Evolutionary conservation across 257 asterid genomes (phyloP).

Genomic region (Jacaranda mimosifolia): DNA sequence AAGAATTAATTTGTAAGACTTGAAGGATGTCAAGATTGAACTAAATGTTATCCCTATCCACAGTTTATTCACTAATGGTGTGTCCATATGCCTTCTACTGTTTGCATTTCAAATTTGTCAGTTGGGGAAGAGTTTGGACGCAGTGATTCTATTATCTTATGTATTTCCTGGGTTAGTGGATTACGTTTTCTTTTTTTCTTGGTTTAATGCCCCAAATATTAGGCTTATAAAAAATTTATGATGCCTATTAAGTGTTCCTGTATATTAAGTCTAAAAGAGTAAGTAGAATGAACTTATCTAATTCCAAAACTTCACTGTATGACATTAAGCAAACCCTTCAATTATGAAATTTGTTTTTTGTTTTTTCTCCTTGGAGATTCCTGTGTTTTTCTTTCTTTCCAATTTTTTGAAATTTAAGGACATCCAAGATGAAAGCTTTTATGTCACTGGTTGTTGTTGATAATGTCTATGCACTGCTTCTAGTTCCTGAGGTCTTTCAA

Average conservation of each 20-base stretch:
- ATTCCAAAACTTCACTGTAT: background rate
- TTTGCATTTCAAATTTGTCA: slow-evolving; percentile 7
- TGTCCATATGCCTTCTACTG: background rate
- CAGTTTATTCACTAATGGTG: background rate
- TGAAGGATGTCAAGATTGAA: slow-evolving; percentile 15
- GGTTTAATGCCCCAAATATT: background rate
- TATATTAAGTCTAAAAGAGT: background rate
- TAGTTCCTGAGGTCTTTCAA: slow-evolving; percentile 13
- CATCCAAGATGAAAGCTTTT: background rate
- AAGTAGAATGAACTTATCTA: background rate
- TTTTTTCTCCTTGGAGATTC: background rate
- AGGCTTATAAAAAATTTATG: no score
- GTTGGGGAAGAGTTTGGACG: slow-evolving; percentile 16
- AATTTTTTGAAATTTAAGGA: no score
- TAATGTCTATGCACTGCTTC: background rate
- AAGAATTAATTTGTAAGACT: background rate
- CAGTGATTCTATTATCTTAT: background rate
- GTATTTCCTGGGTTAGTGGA: slow-evolving; percentile 10
- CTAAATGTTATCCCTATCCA: background rate
- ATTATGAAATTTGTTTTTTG: background rate
- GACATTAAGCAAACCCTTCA: background rate
- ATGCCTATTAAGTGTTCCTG: background rate
- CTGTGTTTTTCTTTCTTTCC: background rate
- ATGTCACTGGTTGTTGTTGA: background rate
- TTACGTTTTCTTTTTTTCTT: background rate